Conservation (phyloP, 345 rosid genomes). For the Melaleuca alternifolia region DNA sequence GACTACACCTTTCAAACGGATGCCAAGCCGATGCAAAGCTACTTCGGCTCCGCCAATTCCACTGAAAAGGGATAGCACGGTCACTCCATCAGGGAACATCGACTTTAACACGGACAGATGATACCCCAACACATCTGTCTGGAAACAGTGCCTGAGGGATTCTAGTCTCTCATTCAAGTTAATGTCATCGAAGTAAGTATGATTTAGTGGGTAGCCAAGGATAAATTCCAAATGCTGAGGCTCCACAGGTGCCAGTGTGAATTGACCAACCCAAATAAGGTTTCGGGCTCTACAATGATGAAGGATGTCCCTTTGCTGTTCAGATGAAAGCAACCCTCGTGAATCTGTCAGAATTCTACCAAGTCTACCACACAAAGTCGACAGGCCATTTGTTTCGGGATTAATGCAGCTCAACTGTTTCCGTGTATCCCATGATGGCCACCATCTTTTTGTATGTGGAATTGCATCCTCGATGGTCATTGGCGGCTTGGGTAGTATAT, state of each 20-base stretch:
- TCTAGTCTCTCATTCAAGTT: slow-evolving; percentile 41
- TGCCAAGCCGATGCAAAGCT: slow-evolving; percentile 56
- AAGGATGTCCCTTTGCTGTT: slow-evolving; percentile 54
- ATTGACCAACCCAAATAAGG: slow-evolving; percentile 69
- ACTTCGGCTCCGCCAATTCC: slow-evolving; percentile 81
- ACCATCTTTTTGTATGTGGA: slow-evolving; percentile 65
- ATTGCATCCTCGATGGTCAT: slow-evolving; percentile 57
- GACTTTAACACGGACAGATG: slow-evolving; percentile 76
- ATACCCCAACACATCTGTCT: slow-evolving; percentile 74
- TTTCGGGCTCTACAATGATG: slow-evolving; percentile 39
- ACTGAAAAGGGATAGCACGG: slow-evolving; percentile 61
- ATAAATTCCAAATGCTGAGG: slow-evolving; percentile 61
- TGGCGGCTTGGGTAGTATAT: slow-evolving; percentile 42
- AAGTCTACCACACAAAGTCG: slow-evolving; percentile 52
- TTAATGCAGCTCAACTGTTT: slow-evolving; percentile 37
- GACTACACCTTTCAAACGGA: slow-evolving; percentile 59
- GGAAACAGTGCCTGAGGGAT: slow-evolving; percentile 51
- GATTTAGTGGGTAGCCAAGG: slow-evolving; percentile 69
- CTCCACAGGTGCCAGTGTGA: slow-evolving; percentile 40
- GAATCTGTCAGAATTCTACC: slow-evolving; percentile 36
- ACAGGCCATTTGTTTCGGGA: slow-evolving; percentile 19
- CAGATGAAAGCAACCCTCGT: slow-evolving; percentile 36
- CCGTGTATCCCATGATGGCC: slow-evolving; percentile 97
- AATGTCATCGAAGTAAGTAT: slow-evolving; percentile 35
- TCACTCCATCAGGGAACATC: slow-evolving; percentile 56